Base-by-base conservation (phyloP, 2,329 filamentous ascomycete genomes). In the Pseudocercospora musae region DNA sequence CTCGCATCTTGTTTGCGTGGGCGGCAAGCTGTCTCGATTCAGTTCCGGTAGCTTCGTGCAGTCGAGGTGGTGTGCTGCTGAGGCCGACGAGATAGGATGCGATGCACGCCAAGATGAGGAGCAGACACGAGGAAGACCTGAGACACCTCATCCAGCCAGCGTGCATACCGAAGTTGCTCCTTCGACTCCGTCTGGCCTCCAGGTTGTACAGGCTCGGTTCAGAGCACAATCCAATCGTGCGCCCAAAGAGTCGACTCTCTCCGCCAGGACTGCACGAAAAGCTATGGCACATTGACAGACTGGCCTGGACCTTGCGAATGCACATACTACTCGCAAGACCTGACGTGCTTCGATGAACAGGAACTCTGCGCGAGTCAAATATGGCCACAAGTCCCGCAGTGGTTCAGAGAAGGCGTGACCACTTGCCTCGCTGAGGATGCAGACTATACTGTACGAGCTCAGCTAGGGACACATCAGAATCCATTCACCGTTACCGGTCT, bases 301-400 rank as follows among this genome's bases (percentile, higher is more conserved):
- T 48, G 50, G 31, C 58, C 49, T 7, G 37, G 58, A 4, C 58
- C 58, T 15, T 55, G 50, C 40, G 50, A 60, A 37, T 60, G 58
- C 13, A 50, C 37, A 1, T 60, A 55, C 27, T 55, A 60, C 27
- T 40, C 58, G 11, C 50, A 55, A 37, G 58, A 60, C 29, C 9
- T 48, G 58, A 48, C 49, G 49, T 60, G 58, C 50, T 60, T 60
- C 37, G 50, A 55, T 5, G 49, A 60, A 20, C 50, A 56, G 48
- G 37, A 56, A 20, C n/a, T 60, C n/a, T 60, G 58, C 44, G 58
- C 58, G 4, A 55, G 37, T 25, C 49, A 60, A 23, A 50, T 40
- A 7, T 56, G 50, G 50, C 54, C 58, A 13, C 50, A 56, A 21
- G 58, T 60, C 3, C 58, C 50, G n/a, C 25, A 37, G n/a, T 60